These are phyloP conservation scores for Phytophthora cajani DNA, from an alignment of 352 stramenopile species.

Conservation along the genomic window DNA sequence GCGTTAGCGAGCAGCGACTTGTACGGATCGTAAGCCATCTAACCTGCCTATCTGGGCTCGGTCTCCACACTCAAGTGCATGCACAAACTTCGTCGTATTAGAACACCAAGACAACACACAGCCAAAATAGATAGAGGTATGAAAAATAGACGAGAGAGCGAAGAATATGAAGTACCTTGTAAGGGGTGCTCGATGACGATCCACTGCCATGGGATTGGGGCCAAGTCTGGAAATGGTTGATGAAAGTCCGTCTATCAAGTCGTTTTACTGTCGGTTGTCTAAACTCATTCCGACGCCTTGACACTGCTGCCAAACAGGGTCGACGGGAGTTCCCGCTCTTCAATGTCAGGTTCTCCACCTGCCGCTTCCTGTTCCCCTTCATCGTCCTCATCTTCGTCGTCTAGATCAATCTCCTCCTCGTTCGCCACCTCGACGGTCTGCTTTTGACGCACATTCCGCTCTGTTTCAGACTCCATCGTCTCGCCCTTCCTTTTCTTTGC, in stretches of 20 bases:
- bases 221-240: neutral
- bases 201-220: neutral
- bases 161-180: neutral
- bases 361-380: slow-evolving; percentile 29
- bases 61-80: slow-evolving; percentile 4
- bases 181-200: slow-evolving; percentile 3
- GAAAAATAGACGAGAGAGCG: slow-evolving; percentile 27
- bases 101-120: slow-evolving; percentile 7
- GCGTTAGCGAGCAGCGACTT: slow-evolving; percentile 56
- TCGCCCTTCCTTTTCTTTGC: slow-evolving; percentile 71
- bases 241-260: slow-evolving; percentile 10
- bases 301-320: slow-evolving; percentile 47
- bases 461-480: slow-evolving; percentile 52
- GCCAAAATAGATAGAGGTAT: slow-evolving; percentile 17
- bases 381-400: slow-evolving; percentile 82
- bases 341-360: slow-evolving; percentile 42
- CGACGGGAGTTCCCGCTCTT: slow-evolving; percentile 64
- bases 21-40: slow-evolving; percentile 52
- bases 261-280: slow-evolving; percentile 18
- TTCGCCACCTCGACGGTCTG: slow-evolving; percentile 76
- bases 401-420: slow-evolving; percentile 95
- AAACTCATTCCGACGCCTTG: slow-evolving; percentile 30
- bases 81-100: neutral
- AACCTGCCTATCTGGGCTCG: slow-evolving; percentile 5
- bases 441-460: slow-evolving; percentile 86